Conservation (phyloP, 192 early-diverging fungal genomes). For the Obelidium mucronatum region DNA sequence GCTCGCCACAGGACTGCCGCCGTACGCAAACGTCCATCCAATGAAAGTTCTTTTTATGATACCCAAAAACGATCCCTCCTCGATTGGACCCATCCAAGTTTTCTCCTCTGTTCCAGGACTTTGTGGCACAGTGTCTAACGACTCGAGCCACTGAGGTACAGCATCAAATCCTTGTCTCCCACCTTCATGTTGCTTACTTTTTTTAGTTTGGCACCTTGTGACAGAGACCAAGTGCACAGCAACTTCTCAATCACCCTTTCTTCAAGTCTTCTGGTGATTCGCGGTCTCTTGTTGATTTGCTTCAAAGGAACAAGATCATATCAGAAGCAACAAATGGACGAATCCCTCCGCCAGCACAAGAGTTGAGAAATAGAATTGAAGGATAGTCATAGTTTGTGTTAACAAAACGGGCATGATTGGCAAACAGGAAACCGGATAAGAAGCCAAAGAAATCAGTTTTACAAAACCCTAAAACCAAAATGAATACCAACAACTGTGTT, state of each 20-base stretch:
- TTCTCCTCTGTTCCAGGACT: slow-evolving; percentile 87
- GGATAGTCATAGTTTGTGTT: too few species aligned
- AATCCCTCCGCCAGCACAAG: too few species aligned
- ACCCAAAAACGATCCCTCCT: slow-evolving; percentile 89
- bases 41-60: slow-evolving; percentile 84
- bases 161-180: not conserved
- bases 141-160: slow-evolving; percentile 48
- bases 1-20: slow-evolving; percentile 73
- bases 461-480: too few species aligned
- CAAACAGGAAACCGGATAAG: too few species aligned
- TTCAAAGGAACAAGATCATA: not conserved
- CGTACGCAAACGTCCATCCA: slow-evolving; percentile 42
- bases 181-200: not conserved
- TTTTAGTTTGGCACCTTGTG: too few species aligned
- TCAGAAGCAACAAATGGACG: not conserved
- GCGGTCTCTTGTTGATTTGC: not conserved
- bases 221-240: slow-evolving; percentile 85
- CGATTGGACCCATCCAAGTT: slow-evolving; percentile 71
- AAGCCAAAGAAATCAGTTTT: too few species aligned
- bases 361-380: too few species aligned
- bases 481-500: too few species aligned
- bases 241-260: slow-evolving; percentile 88
- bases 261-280: slow-evolving; percentile 71
- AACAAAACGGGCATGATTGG: too few species aligned
- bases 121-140: slow-evolving; percentile 80